phyloP scores from a whole-genome alignment of 2,329 filamentous ascomycete species.

The Calonectria montana region DNA sequence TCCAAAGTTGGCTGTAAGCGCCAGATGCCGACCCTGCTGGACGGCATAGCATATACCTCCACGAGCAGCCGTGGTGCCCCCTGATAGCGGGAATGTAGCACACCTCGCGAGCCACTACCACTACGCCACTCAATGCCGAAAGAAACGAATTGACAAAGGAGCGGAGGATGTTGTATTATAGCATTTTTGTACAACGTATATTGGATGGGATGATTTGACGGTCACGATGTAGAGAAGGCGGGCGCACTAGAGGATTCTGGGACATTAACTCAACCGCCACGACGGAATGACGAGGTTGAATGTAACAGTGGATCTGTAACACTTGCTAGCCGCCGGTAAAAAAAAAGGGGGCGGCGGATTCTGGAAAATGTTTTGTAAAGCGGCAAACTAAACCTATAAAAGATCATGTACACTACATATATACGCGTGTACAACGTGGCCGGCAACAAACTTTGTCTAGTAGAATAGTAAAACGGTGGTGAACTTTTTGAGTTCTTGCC shows the following conservation, averaged over 20 bases:
- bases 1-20: not conserved
- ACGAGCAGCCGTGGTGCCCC: not conserved
- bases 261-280: not conserved
- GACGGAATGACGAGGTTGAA: not conserved
- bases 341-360: not conserved
- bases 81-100: slow-evolving; percentile 23
- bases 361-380: not conserved
- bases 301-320: slow-evolving; percentile 24
- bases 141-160: slow-evolving; percentile 3
- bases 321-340: not conserved
- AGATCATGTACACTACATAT: slow-evolving; percentile 9
- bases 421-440: not conserved
- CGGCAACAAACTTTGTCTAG: not conserved
- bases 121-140: slow-evolving; percentile 2
- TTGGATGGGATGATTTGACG: slow-evolving; percentile 19
- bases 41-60: not conserved
- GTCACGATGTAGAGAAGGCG: slow-evolving; percentile 5
- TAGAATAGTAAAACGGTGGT: not conserved
- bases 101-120: slow-evolving; percentile 8
- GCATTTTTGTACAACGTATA: slow-evolving; percentile 34
- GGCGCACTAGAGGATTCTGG: not conserved
- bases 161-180: slow-evolving; percentile 40
- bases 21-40: not conserved
- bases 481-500: not conserved
- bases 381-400: not conserved